Base-by-base conservation (phyloP, 345 rosid genomes). In the Adansonia digitata region DNA sequence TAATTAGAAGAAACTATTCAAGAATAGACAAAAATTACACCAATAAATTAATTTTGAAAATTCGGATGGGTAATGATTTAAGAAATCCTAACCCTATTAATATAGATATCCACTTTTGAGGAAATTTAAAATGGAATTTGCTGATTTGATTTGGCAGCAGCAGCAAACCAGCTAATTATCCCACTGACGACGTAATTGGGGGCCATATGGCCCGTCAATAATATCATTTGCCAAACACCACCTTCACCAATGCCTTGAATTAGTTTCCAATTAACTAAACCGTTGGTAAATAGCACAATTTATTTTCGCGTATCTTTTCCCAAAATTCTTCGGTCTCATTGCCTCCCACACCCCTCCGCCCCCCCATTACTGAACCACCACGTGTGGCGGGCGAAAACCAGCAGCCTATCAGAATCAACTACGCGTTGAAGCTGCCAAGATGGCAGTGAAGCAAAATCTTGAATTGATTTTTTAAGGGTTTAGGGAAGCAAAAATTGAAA, bases 81-180 rank as follows among this genome's bases (percentile, higher is more conserved):
- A 46, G 17, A 46, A 46, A 46, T 46, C 15, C 34, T 31, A 31
- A 31, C 1, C 34, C 34, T 31, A 31, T 31, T 31, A 31, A 31
- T 31, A 1, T 31, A 31, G n/a, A n/a, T 3, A 1, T 24, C 15
- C 29, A 11, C 34, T 26, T 7, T 55, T 4, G 11, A 2, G 34
- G 29, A 56, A 20, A 56, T 10, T n/a, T 10, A 56, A 26, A 24
- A 56, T 24, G 35, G 31, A 11, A 55, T 11, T n/a, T 10, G 61
- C 5, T 53, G 29, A 55, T 55, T 55, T 15, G 37, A 7, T 57
- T 26, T n/a, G 2, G 27, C 31, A 13, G 75, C 66, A 43, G 48
- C 67, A 43, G n/a, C n/a, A n/a, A 24, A 74, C 75, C 72, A 42
- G 78, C 75, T 69, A 61, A 34, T 51, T 49, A 61, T 46, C 42